Conservation (phyloP, 257 asterid genomes). For the Osmanthus fragrans region DNA sequence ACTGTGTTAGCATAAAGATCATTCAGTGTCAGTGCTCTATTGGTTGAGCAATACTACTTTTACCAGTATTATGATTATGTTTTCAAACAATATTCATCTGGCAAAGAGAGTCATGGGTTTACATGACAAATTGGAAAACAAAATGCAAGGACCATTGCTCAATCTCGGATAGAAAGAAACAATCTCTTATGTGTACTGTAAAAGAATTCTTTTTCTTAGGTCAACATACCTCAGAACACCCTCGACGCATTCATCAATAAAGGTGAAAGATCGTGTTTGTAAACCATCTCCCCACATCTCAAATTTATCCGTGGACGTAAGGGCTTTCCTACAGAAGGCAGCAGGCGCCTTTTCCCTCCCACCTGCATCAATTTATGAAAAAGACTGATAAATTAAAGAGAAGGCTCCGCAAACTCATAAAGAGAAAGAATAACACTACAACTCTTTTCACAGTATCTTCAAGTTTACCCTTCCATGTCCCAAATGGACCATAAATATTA, state of each 20-base stretch:
- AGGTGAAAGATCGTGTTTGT: constrained; percentile 87
- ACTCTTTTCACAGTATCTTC: not conserved
- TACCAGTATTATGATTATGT: not conserved
- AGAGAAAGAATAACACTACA: too few relatives aligned
- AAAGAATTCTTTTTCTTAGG: not conserved
- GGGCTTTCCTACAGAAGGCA: constrained; percentile 79
- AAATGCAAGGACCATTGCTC: not conserved
- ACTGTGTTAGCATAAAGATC: too few relatives aligned
- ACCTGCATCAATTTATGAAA: constrained; percentile 41
- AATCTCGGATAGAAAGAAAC: not conserved
- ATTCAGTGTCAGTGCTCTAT: too few relatives aligned
- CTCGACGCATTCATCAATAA: constrained; percentile 88
- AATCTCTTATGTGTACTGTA: not conserved
- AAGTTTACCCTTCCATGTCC: constrained; percentile 87
- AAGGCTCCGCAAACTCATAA: not conserved
- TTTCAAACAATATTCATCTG: not conserved
- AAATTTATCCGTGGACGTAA: constrained; percentile 68
- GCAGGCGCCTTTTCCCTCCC: constrained; percentile 95
- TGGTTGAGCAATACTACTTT: not conserved
- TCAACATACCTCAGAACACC: constrained; percentile 70
- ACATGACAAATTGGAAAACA: too few relatives aligned
- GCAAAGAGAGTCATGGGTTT: not conserved
- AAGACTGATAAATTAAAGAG: not conserved
- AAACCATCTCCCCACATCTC: constrained; percentile 96
- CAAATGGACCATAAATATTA: constrained; percentile 91